Evolutionary conservation across 345 rosid species (phyloP).

Genomic region (Eucalyptus tenuipes): DNA sequence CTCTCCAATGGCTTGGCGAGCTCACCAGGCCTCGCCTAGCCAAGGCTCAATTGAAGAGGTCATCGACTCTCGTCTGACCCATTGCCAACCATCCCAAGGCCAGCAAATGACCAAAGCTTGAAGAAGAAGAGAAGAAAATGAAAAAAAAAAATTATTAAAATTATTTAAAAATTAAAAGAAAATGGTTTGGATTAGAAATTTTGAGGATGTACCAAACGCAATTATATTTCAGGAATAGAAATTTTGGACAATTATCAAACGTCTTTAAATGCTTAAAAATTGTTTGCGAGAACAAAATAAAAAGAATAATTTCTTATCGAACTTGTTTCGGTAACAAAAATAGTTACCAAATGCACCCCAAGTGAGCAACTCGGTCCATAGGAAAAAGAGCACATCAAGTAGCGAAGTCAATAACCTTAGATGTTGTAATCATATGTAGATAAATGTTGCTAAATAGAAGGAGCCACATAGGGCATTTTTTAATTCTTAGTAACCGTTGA

Average conservation of each 20-base stretch:
- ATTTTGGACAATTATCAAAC: too few relatives aligned
- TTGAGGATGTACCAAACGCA: rapidly evolving
- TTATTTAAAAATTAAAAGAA: too few relatives aligned
- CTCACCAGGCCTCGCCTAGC: rapidly evolving
- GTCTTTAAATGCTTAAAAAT: too few relatives aligned
- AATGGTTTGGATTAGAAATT: too few relatives aligned
- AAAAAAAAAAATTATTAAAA: too few relatives aligned
- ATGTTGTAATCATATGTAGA: not conserved
- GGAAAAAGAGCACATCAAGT: not conserved
- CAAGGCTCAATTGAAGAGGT: too few relatives aligned
- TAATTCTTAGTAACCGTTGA: not conserved
- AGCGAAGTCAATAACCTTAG: not conserved
- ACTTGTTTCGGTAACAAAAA: rapidly evolving
- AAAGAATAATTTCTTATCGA: too few relatives aligned
- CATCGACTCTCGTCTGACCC: rapidly evolving
- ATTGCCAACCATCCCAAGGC: rapidly evolving
- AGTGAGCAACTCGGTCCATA: not conserved
- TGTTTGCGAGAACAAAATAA: rapidly evolving
- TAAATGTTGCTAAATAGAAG: not conserved
- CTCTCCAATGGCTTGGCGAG: too few relatives aligned
- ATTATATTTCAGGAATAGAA: too few relatives aligned
- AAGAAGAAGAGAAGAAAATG: too few relatives aligned
- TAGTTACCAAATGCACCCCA: too few relatives aligned
- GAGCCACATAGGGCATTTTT: not conserved
- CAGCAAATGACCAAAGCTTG: rapidly evolving